Base-by-base conservation (phyloP, 2,329 filamentous ascomycete species). In the Clonostachys chloroleuca region DNA sequence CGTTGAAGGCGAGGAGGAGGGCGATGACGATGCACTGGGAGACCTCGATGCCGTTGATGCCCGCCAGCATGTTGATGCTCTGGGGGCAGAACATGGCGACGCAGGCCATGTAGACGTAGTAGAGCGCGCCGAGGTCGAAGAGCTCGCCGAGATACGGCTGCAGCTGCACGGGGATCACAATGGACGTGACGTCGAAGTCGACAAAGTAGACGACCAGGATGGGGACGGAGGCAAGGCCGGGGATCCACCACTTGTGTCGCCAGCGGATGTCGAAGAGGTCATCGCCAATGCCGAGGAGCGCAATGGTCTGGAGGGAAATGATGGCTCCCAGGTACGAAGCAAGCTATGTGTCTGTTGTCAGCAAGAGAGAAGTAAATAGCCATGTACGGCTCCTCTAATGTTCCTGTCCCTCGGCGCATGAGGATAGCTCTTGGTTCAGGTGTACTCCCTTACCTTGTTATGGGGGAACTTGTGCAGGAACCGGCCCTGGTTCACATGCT, bases 61-160 rank as follows among this genome's bases (percentile, higher is more conserved):
- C 94, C 1, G 94, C 94, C n/a, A 99, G 76, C 70, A 99, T 99
- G 74, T 99, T 99, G 80, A 99, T 99, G 67, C 90, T 91, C 72
- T 99, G 97, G 7, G 94, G 92, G 56, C 91, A 95, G 74, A 99
- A 99, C 66, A 99, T 99, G 63, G 92, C 89, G 56, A 99, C 81
- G 48, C 88, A 86, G 45, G 90, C 89, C 94, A 99, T 99, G 77
- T 97, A 99, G 60, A 86, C 73, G 71, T 99, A 99, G 79, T 99
- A 99, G 48, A 89, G 72, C 63, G 81, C 68, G 34, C 86, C 87
- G 8, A 97, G 81, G 64, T 97, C 84, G 63, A 97, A 78, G 43
- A 96, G 80, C 56, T 89, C 82, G 51, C 92, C 92, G 9, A 96
- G 75, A 60, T 94, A 95, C 14, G 83, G 83, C 61, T 92, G 87